Percentiles rank a stretch among this genome's conserved stretches.
Evolutionary conservation across 768 basidiomycete genomes (phyloP).

Genomic region (Rubroboletus pulcherrimus): DNA sequence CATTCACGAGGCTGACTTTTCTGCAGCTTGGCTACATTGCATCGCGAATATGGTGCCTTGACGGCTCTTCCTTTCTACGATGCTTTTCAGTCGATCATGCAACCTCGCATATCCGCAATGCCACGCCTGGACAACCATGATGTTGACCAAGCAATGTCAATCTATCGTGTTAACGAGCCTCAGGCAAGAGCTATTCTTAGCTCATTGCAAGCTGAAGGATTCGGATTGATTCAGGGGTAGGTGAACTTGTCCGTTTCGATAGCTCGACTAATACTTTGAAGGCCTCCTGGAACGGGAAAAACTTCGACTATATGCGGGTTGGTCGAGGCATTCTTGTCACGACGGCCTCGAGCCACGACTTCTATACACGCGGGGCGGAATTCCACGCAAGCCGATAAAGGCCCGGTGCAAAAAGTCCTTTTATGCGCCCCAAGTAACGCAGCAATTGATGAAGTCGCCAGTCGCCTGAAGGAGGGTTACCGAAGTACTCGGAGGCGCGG

Average conservation of each 20-base stretch:
- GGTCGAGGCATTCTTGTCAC: slow-evolving; percentile 76
- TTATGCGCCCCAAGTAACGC: slow-evolving; percentile 98
- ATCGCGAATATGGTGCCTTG: slow-evolving; percentile 90
- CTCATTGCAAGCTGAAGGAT: slow-evolving; percentile 68
- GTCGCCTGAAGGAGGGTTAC: slow-evolving; percentile 79
- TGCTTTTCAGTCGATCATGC: slow-evolving; percentile 63
- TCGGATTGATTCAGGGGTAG: slow-evolving; percentile 93
- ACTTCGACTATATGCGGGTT: slow-evolving; percentile 96
- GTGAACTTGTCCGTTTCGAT: slow-evolving; percentile 15
- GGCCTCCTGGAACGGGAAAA: slow-evolving; percentile 97
- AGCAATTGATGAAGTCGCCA: slow-evolving; percentile 94
- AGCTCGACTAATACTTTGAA: slow-evolving; percentile 28
- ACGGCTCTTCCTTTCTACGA: slow-evolving; percentile 82
- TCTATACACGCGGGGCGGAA: slow-evolving; percentile 47
- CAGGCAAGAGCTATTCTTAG: slow-evolving; percentile 87
- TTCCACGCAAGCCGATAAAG: slow-evolving; percentile 38
- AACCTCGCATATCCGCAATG: slow-evolving; percentile 53
- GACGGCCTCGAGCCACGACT: slow-evolving; percentile 47
- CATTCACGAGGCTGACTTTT: slow-evolving; percentile 3
- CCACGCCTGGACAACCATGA: slow-evolving; percentile 46
- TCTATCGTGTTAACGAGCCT: slow-evolving; percentile 83
- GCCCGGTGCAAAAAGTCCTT: slow-evolving; percentile 65
- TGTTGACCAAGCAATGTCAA: slow-evolving; percentile 61
- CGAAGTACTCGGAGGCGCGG: slow-evolving; percentile 51
- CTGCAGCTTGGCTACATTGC: slow-evolving; percentile 78